Evolutionary conservation across 495 filamentous ascomycete genomes (phyloP).

Genomic region (Aspergillus ellipticus): DNA sequence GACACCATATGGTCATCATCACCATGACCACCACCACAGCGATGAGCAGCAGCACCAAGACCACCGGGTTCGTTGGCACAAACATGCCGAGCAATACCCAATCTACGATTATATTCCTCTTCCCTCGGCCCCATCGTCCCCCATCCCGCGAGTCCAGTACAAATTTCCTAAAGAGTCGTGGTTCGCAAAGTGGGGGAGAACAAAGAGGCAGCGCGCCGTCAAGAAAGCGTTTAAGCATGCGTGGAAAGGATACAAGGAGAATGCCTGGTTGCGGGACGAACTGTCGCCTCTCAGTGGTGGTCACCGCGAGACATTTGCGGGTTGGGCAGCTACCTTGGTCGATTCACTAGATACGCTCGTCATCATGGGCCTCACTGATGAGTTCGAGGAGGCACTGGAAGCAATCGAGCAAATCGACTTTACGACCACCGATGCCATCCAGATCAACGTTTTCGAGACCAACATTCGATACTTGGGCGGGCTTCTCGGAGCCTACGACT

Average conservation of each 20-base stretch:
- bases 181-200: constrained; percentile 30
- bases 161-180: constrained; percentile 46
- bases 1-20: constrained; percentile 9
- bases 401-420: constrained; percentile 55
- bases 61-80: constrained; percentile 36
- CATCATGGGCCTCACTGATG: constrained; percentile 59
- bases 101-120: constrained; percentile 47
- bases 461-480: constrained; percentile 86
- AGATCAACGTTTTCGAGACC: constrained; percentile 81
- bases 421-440: constrained; percentile 40
- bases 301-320: constrained; percentile 52
- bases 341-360: constrained; percentile 61
- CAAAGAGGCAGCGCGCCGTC: constrained; percentile 53
- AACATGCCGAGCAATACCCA: constrained; percentile 44
- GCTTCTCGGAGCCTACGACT: constrained; percentile 77
- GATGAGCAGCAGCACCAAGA: constrained; percentile 3
- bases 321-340: constrained; percentile 59
- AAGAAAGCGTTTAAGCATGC: constrained; percentile 63
- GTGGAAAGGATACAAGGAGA: constrained; percentile 71
- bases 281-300: constrained; percentile 60
- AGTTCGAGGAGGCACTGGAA: constrained; percentile 56
- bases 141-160: constrained; percentile 51
- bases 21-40: constrained; percentile 10
- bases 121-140: constrained; percentile 35
- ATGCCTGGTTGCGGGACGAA: constrained; percentile 81